phyloP scores from a whole-genome alignment of 331 rosid genomes.

The Phaseolus coccineus region DNA sequence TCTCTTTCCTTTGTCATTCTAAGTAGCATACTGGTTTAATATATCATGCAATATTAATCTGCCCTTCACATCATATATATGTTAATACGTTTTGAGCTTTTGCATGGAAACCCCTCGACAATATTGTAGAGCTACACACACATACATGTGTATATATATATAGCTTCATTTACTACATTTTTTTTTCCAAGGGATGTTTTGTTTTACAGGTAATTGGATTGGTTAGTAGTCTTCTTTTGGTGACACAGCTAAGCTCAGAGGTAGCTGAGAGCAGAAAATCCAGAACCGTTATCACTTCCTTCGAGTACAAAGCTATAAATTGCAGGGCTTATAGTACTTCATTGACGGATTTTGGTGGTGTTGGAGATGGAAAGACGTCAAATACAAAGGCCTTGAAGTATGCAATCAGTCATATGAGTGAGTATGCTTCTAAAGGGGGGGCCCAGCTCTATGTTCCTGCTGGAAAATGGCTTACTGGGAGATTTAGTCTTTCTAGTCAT shows the following conservation, averaged over 20 bases:
- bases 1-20: conserved; percentile 20
- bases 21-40: background rate
- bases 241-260: conserved; percentile 33
- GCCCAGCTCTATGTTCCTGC: conserved; percentile 75
- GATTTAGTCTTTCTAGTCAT: conserved; percentile 75
- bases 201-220: no score
- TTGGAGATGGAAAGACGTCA: conserved; percentile 80
- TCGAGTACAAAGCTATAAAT: conserved; percentile 61
- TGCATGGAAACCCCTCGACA: no score
- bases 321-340: conserved; percentile 74
- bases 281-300: conserved; percentile 33
- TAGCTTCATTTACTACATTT: no score
- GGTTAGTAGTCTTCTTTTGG: no score
- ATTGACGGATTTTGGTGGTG: conserved; percentile 74
- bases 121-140: no score
- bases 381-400: conserved; percentile 76
- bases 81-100: no score
- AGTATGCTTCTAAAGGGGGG: conserved; percentile 49
- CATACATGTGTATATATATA: no score
- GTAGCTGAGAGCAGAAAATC: conserved; percentile 42
- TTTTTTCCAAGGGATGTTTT: no score
- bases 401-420: conserved; percentile 59
- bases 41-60: background rate
- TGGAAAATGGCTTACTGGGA: conserved; percentile 85
- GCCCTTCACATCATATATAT: background rate